phyloP scores from a whole-genome alignment of 495 filamentous ascomycete genomes.

The Penicillium psychrofluorescens region DNA sequence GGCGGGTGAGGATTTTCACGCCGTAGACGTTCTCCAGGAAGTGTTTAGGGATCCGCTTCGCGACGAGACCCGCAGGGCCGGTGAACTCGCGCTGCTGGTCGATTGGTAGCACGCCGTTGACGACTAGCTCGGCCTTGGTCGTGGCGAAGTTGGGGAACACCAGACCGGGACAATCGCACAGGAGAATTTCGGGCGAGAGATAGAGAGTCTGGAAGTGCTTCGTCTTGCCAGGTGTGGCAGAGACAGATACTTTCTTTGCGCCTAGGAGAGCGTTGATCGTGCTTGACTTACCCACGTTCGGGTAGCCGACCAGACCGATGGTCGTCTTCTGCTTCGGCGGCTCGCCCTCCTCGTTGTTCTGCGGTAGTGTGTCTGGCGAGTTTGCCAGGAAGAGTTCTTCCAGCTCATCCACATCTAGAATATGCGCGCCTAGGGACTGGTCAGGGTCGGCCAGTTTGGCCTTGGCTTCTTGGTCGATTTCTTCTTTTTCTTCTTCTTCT shows the following conservation, averaged over 20 bases:
- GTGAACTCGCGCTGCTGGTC: constrained; percentile 95
- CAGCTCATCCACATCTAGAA: constrained; percentile 85
- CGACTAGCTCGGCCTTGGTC: constrained; percentile 94
- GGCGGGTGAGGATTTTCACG: constrained; percentile 74
- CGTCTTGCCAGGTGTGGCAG: constrained; percentile 94
- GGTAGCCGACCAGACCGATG: constrained; percentile 95
- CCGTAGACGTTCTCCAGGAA: constrained; percentile 93
- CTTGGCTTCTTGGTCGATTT: constrained; percentile 13
- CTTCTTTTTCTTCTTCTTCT: constrained; percentile 16
- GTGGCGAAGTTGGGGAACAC: constrained; percentile 98
- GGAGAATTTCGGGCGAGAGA: constrained; percentile 75
- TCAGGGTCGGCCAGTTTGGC: constrained; percentile 20
- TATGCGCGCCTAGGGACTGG: constrained; percentile 55
- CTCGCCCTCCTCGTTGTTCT: constrained; percentile 30
- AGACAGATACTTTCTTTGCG: constrained; percentile 97
- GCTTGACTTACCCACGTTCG: constrained; percentile 97
- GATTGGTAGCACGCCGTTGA: constrained; percentile 92
- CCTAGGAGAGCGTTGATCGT: constrained; percentile 98
- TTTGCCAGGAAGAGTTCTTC: constrained; percentile 81
- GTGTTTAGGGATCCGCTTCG: constrained; percentile 78
- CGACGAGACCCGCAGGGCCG: constrained; percentile 80
- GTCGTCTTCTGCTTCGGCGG: constrained; percentile 54
- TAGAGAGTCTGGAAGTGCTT: constrained; percentile 99
- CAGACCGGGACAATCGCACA: constrained; percentile 98
- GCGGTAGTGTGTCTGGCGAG: constrained; percentile 44